Conservation (phyloP, 176 grass and related monocot species). For the Musa beccarii region DNA sequence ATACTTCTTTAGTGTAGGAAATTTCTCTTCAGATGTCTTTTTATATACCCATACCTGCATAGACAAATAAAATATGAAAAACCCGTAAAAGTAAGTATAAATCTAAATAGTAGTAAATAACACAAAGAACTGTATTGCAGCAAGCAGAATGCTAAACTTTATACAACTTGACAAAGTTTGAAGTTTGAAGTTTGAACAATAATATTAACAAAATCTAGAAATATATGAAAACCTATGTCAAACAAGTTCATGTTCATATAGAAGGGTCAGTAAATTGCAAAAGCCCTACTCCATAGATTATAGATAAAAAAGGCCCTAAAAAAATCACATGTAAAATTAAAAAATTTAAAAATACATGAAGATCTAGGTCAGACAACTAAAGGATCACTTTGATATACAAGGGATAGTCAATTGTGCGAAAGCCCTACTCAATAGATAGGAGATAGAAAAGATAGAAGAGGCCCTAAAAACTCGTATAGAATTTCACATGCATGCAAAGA, state of each 20-base stretch:
- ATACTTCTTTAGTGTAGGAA: conserved; percentile 80
- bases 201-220: background rate
- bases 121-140: background rate
- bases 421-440: no score
- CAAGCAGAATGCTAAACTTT: background rate
- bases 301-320: background rate
- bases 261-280: background rate
- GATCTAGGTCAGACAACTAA: no score
- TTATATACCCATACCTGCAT: conserved; percentile 95
- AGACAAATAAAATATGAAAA: conserved; percentile 12
- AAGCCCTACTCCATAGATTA: background rate
- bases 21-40: conserved; percentile 91
- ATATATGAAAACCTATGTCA: background rate
- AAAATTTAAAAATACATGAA: no score
- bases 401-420: no score
- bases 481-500: no score
- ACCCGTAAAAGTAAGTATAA: no score
- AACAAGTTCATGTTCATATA: background rate
- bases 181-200: background rate
- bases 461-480: no score
- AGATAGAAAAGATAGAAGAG: no score
- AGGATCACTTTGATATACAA: no score
- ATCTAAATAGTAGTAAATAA: background rate
- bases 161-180: background rate
- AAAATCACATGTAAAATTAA: background rate